Percentiles rank a stretch among this genome's conserved stretches.
Conservation (phyloP, 2,329 filamentous ascomycete genomes). For the Periconia sp. region DNA sequence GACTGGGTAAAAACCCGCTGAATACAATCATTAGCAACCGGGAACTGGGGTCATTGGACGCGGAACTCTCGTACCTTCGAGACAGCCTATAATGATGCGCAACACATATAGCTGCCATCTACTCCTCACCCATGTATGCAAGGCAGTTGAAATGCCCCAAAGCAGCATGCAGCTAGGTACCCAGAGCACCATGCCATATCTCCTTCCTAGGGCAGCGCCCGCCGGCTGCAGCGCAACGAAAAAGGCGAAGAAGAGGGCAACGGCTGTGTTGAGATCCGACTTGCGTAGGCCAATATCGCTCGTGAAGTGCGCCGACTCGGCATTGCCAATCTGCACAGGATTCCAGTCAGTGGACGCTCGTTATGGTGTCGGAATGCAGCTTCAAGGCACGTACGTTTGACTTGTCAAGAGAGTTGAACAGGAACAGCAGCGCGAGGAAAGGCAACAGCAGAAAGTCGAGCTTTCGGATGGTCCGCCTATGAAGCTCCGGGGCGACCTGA, state of each 20-base stretch:
- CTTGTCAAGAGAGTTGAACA: conserved; percentile 61
- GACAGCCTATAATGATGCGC: conserved; percentile 53
- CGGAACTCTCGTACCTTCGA: conserved; percentile 49
- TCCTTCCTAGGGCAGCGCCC: conserved; percentile 63
- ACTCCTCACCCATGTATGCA: conserved; percentile 54
- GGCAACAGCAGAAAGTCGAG: conserved; percentile 58
- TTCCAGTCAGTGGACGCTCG: background rate
- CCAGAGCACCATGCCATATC: conserved; percentile 62
- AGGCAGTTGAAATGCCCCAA: conserved; percentile 58
- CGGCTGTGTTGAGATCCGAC: conserved; percentile 62
- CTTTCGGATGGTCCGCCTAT: conserved; percentile 52
- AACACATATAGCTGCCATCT: conserved; percentile 56
- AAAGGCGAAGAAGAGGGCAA: conserved; percentile 64
- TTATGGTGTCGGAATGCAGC: background rate
- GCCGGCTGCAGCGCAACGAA: conserved; percentile 65
- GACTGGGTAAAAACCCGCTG: conserved; percentile 65
- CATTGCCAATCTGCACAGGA: conserved; percentile 57
- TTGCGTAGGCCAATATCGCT: conserved; percentile 58
- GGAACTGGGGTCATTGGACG: background rate
- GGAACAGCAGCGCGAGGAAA: conserved; percentile 58
- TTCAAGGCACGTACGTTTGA: conserved; percentile 47
- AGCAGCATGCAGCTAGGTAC: conserved; percentile 64
- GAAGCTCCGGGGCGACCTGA: conserved; percentile 25
- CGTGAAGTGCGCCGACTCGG: conserved; percentile 65
- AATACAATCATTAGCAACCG: conserved; percentile 19